phyloP scores from a whole-genome alignment of 2,329 filamentous ascomycete genomes.

The Neocatenulostroma microsporum region DNA sequence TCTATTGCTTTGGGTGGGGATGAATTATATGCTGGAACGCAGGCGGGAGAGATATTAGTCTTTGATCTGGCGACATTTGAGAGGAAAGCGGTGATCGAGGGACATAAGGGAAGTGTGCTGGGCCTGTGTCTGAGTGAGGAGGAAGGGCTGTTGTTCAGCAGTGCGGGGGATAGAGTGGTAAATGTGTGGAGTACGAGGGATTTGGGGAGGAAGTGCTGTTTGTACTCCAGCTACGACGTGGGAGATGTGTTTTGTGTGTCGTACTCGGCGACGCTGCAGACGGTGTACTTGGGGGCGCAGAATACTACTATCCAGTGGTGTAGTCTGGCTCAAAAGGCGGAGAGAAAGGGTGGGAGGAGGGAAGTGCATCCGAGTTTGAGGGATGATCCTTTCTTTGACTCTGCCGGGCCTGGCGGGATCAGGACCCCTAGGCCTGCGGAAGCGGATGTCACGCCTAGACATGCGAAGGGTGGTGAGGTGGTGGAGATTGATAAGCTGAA shows the following conservation, averaged over 20 bases:
- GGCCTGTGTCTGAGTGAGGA: conserved; percentile 74
- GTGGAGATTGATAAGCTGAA: conserved; percentile 76
- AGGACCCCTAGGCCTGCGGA: conserved; percentile 65
- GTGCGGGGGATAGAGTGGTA: conserved; percentile 84
- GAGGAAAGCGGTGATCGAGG: conserved; percentile 68
- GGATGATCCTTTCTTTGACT: conserved; percentile 92
- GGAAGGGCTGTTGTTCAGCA: conserved; percentile 73
- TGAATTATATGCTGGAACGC: conserved; percentile 83
- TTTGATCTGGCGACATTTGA: conserved; percentile 89
- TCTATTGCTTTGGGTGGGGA: conserved; percentile 72
- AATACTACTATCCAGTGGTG: conserved; percentile 96
- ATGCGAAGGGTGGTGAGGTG: conserved; percentile 53
- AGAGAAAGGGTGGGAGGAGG: not conserved
- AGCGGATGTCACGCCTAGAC: conserved; percentile 39
- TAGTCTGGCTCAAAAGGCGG: conserved; percentile 29
- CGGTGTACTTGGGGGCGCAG: conserved; percentile 84
- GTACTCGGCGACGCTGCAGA: conserved; percentile 71
- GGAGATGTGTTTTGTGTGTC: conserved; percentile 95
- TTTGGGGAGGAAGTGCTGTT: conserved; percentile 72
- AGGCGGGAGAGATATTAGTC: conserved; percentile 83
- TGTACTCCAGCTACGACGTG: conserved; percentile 89
- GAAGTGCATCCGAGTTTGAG: conserved; percentile 62
- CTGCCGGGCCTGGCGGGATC: conserved; percentile 71
- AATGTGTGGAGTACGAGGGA: conserved; percentile 83
- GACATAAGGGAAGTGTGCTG: conserved; percentile 85